Evolutionary conservation across 2,329 filamentous ascomycete species (phyloP).

Genomic region (Trematosphaeria pertusa): DNA sequence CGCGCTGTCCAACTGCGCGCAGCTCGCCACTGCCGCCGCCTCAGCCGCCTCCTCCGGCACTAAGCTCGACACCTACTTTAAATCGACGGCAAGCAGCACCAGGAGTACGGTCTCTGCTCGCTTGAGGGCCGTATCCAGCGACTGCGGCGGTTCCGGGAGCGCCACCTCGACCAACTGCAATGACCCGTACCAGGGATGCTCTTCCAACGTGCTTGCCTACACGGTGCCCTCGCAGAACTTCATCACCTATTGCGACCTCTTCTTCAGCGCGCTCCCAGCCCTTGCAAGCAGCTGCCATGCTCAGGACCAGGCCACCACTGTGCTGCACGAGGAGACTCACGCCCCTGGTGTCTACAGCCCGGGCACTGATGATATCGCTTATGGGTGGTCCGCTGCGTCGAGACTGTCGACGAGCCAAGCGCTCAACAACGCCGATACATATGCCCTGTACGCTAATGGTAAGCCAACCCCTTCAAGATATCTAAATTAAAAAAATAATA

Average conservation of each 20-base stretch:
- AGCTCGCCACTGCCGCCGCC: constrained; percentile 61
- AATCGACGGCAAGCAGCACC: constrained; percentile 58
- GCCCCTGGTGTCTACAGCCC: constrained; percentile 59
- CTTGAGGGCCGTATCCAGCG: constrained; percentile 55
- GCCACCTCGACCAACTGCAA: constrained; percentile 64
- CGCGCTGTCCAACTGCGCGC: constrained; percentile 63
- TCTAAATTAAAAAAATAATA: neutral
- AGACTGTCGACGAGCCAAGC: constrained; percentile 58
- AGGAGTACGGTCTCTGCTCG: constrained; percentile 43
- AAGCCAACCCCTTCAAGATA: constrained; percentile 16
- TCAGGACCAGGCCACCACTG: constrained; percentile 71
- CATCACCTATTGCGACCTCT: constrained; percentile 68
- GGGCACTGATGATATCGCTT: constrained; percentile 64
- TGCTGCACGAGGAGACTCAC: constrained; percentile 71
- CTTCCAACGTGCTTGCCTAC: constrained; percentile 62
- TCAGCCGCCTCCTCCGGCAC: constrained; percentile 54
- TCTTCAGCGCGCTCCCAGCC: constrained; percentile 62
- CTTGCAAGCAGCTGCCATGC: constrained; percentile 62
- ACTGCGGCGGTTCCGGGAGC: constrained; percentile 62
- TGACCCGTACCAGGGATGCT: constrained; percentile 63
- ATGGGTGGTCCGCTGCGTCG: constrained; percentile 61
- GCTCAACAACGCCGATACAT: constrained; percentile 70
- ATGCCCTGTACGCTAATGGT: constrained; percentile 61
- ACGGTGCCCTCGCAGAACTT: constrained; percentile 62
- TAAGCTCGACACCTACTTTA: constrained; percentile 65